These are phyloP conservation scores for Ophiognomonia clavigignenti-juglandacearum DNA, from an alignment of 2,329 filamentous ascomycete species.

Conservation along the genomic window DNA sequence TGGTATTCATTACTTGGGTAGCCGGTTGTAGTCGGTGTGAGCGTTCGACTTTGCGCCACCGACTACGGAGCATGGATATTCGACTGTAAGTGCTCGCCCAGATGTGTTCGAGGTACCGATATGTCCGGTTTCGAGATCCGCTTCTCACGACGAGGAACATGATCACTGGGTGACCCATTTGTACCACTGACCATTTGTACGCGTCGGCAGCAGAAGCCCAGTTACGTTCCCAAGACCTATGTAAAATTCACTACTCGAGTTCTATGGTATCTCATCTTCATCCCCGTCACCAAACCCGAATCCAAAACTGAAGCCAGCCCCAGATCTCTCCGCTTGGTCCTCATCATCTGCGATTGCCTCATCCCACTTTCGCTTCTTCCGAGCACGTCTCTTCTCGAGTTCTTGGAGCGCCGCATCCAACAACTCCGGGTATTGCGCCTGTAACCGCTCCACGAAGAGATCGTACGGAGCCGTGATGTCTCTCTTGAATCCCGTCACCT, in stretches of 20 bases:
- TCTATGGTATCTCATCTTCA: constrained; percentile 31
- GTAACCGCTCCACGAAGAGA: constrained; percentile 68
- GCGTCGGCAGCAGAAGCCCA: too few relatives aligned
- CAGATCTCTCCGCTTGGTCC: constrained; percentile 19
- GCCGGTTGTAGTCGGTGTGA: too few relatives aligned
- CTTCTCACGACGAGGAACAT: too few relatives aligned
- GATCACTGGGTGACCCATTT: too few relatives aligned
- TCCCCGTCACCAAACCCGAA: constrained; percentile 47
- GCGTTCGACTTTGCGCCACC: too few relatives aligned
- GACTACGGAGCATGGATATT: too few relatives aligned
- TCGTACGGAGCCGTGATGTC: constrained; percentile 68
- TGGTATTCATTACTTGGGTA: too few relatives aligned
- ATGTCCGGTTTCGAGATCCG: too few relatives aligned
- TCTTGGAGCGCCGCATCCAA: constrained; percentile 60
- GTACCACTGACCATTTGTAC: too few relatives aligned
- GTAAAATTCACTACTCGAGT: not conserved
- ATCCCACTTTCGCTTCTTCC: constrained; percentile 84
- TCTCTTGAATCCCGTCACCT: constrained; percentile 79
- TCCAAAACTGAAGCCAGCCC: constrained; percentile 46
- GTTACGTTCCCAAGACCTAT: too few relatives aligned
- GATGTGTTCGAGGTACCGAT: too few relatives aligned
- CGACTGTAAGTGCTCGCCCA: too few relatives aligned
- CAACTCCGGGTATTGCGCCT: constrained; percentile 58
- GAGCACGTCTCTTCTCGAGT: constrained; percentile 56
- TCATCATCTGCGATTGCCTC: constrained; percentile 58